Base-by-base conservation (phyloP, 2,329 filamentous ascomycete species). In the Aureobasidium sp. region DNA sequence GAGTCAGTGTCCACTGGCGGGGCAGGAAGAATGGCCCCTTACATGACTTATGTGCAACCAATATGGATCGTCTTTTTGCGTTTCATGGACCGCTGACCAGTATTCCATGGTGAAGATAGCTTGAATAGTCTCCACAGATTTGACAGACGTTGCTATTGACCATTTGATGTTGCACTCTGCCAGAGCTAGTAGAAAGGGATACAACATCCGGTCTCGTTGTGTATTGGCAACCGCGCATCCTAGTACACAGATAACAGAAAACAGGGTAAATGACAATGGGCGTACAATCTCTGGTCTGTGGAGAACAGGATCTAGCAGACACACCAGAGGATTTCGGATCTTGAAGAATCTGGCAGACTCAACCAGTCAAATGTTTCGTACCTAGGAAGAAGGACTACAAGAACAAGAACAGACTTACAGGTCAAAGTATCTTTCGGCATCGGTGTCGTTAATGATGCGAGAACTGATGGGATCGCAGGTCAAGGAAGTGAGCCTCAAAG, bases 71-170 rank as follows among this genome's bases (percentile, higher is more conserved):
- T 58, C 54, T 8, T 47, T 58, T 21, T 58, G 54, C 5, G 41
- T 58, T 11, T 58, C 54, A 44, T 58, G 32, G 2, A 41, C 32
- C 2, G 41, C 41, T 21, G 41, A 45, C 54, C 54, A 58, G 42
- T 58, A 58, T 27, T 45, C 54, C 41, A 58, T 45, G 21, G 42
- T 45, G 13, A 58, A 45, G 14, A 58, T 45, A 0, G 54, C 54
- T 3, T 58, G 54, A 1, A 58, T 37, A 13, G 54, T 58, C 30
- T 58, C 54, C 6, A 58, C 42, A 2, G 54, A 58, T 29, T 58
- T 58, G 5, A 58, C 54, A n/a, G 54, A 58, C 14, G 32, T 29
- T 37, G 54, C 54, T 29, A 58, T 58, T 34, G 54, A 58, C 54
- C 54, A 58, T 37, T 32, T 58, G 42, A 58, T 58, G 32, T 58